Evolutionary conservation across 108 stramenopile genomes (phyloP), one percentile per base, ranked within the genome.

Genomic region (Pelagomonas calceolata): DNA sequence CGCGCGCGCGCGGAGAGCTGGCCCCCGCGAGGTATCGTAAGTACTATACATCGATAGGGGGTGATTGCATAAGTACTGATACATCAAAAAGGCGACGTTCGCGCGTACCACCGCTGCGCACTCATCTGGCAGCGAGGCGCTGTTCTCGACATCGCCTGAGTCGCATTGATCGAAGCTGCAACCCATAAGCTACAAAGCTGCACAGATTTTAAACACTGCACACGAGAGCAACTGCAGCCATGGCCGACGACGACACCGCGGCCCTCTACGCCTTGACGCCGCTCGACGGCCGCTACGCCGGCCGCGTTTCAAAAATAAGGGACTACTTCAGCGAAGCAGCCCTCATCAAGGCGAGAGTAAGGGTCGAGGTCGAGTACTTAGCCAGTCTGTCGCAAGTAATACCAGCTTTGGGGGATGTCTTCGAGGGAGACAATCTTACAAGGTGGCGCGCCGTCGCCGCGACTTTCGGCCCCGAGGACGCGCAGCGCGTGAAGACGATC

Each of bases 401-500:
- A 26, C 51, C 51, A 3, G 21, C 14, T 17, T 26, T 60, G 21
- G 26, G 0, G 51, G 14, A 16, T 26, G 51, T 60, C 51, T 60
- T 60, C 51, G 51, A 17, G 21, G 51, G 26, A 1, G 51, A 26
- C 51, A 26, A 16, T 26, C 21, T 60, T 17, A 26, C 14, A 4
- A 60, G 29, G 51, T 60, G 51, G 51, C 51, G 51, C 51, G 51
- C 7, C 21, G 51, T 74, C 35, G 46, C 46, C 26, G 34, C 32
- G 17, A 26, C 45, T 0, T 76, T 76, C 67, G 45, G 21, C 34
- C 35, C 39, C n/a, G 64, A n/a, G 18, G 64, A 71, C 30, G 76
- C 76, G 21, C 0, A 29, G 70, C 76, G 76, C 35, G 44, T 66
- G 31, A 76, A 76, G 66, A 66, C 65, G 30, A 76, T 76, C 64